phyloP scores from a whole-genome alignment of 768 basidiomycete genomes.

The Leccinum subgranulosum region DNA sequence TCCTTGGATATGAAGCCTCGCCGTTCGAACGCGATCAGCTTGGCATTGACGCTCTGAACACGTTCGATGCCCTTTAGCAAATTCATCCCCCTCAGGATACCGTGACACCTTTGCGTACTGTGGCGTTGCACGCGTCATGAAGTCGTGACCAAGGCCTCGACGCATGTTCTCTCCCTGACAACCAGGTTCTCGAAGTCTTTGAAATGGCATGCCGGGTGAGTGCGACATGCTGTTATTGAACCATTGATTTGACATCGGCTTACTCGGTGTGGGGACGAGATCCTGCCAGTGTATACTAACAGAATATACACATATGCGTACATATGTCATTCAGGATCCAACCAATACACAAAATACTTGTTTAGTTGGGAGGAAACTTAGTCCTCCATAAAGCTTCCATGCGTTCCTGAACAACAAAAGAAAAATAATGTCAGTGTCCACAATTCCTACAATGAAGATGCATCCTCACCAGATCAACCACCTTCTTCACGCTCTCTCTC shows the following conservation, averaged over 20 bases:
- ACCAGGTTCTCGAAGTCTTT: too few species aligned
- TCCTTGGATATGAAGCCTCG: neutral
- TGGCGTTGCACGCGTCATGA: too few species aligned
- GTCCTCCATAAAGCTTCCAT: neutral
- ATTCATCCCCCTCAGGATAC: too few species aligned
- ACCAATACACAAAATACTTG: neutral
- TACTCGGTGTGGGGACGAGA: too few species aligned
- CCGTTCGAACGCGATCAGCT: slow-evolving; percentile 67
- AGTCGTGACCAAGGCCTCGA: too few species aligned
- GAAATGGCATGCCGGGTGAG: too few species aligned
- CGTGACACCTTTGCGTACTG: too few species aligned
- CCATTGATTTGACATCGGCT: too few species aligned
- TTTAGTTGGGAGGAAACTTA: neutral
- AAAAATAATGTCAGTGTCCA: neutral
- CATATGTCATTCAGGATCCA: neutral
- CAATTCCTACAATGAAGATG: neutral
- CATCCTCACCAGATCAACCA: slow-evolving; percentile 5
- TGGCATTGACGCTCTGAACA: slow-evolving; percentile 47
- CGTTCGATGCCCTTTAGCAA: neutral
- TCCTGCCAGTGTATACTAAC: neutral
- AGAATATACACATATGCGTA: neutral
- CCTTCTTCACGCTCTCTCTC: slow-evolving; percentile 26
- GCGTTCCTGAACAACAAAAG: slow-evolving; percentile 1
- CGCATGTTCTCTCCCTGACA: too few species aligned
- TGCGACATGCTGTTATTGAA: too few species aligned